Base-by-base conservation (phyloP, 2,329 filamentous ascomycete species). In the Xylariales sp. region DNA sequence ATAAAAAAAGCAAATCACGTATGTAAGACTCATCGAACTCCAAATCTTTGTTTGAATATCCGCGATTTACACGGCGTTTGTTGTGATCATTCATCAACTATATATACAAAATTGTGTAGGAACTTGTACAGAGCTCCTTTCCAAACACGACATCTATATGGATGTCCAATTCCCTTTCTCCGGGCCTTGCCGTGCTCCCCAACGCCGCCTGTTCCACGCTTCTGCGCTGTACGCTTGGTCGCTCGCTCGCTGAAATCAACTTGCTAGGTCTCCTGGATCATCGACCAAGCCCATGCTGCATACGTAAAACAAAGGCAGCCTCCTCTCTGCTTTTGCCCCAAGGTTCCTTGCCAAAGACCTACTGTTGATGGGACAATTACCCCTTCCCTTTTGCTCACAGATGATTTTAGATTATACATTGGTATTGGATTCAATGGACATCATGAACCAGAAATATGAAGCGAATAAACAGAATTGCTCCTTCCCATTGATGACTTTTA, bases 341-440 rank as follows among this genome's bases (percentile, higher is more conserved):
- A 45, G 14, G 49, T 50, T 52, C 50, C 43, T 53, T 39, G 46
- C 57, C 49, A 23, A 39, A 52, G 41, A 49, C 54, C 30, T 46
- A 28, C 41, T 46, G 18, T 55, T 39, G 10, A 59, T 32, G 10
- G 30, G 41, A 54, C 45, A 9, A 56, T 61, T 59, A 59, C 36
- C 41, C 59, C 32, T 64, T 49, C 16, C 62, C 48, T 64, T 66
- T 72, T 64, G 28, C 62, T 60, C 18, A 28, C 54, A 59, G 46
- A 62, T 52, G 41, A 68, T 63, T 68, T 64, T 66, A 65, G 62
- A 75, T 74, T 74, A 75, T 73, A 73, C 71, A 73, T 71, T 73
- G 61, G 63, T 58, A 30, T 67, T 66, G 45, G 64, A 49, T 72
- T 72, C 63, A 66, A 68, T 54, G 60, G 61, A 62, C 52, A 48